These are phyloP conservation scores for Pterulicium gracile DNA, from an alignment of 1,284 basidiomycete species.

Conservation along the genomic window DNA sequence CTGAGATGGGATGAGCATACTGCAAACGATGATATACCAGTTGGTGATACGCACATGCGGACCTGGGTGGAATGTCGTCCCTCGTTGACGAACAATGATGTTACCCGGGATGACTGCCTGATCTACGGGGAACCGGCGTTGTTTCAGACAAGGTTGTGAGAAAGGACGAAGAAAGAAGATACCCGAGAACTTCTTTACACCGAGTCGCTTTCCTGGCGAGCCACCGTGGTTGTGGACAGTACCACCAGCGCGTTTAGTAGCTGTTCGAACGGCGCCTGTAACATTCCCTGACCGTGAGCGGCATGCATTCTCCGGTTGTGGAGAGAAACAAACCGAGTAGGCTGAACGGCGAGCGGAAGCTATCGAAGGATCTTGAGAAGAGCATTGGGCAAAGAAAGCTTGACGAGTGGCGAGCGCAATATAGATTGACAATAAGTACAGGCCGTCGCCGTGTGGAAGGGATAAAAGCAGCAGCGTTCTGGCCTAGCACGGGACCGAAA, in stretches of 20 bases:
- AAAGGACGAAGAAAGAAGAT: constrained; percentile 14
- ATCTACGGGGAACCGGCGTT: too few species aligned
- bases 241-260: constrained; percentile 91
- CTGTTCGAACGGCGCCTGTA: constrained; percentile 75
- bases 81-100: constrained; percentile 89
- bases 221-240: constrained; percentile 86
- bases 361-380: neutral
- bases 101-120: constrained; percentile 86
- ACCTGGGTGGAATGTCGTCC: constrained; percentile 82
- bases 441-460: too few species aligned
- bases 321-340: neutral
- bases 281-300: too few species aligned
- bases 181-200: constrained; percentile 93
- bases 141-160: constrained; percentile 5
- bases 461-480: neutral
- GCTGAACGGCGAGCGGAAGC: neutral
- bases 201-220: constrained; percentile 83
- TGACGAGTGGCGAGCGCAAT: too few species aligned
- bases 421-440: too few species aligned
- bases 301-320: too few species aligned
- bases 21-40: constrained; percentile 7
- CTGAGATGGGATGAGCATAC: constrained; percentile 27
- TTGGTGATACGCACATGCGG: constrained; percentile 57
- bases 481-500: constrained; percentile 1
- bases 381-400: constrained; percentile 1